A percentile compares a stretch with the other conserved stretches of the same genome.
Evolutionary conservation across 2,329 filamentous ascomycete genomes (phyloP).

Genomic region (Kalmusia sp.): DNA sequence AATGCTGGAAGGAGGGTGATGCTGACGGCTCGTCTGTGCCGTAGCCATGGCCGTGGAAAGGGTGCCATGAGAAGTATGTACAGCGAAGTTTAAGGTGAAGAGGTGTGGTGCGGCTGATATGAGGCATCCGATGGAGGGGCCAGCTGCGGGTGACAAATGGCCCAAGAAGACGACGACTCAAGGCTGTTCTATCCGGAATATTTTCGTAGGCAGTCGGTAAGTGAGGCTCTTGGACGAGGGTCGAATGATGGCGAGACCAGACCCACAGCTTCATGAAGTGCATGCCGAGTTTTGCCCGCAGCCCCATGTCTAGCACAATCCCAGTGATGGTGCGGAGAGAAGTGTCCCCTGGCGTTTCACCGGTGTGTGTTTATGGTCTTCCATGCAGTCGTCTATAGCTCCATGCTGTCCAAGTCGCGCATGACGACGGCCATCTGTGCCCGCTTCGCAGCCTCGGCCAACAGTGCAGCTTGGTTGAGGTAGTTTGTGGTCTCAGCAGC

Average conservation of each 20-base stretch:
- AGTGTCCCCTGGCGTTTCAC: background rate
- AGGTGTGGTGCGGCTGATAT: background rate
- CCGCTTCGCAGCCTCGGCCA: constrained; percentile 91
- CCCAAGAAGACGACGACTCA: background rate
- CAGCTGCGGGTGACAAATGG: background rate
- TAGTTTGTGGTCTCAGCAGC: constrained; percentile 64
- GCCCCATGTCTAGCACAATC: too few species aligned
- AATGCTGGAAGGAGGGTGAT: constrained; percentile 9
- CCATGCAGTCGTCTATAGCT: constrained; percentile 50
- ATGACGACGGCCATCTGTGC: constrained; percentile 90
- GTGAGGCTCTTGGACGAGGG: constrained; percentile 1
- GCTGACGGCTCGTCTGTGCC: background rate
- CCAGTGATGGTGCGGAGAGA: background rate
- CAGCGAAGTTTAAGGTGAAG: constrained; percentile 2
- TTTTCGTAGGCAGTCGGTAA: background rate
- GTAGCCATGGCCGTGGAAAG: constrained; percentile 2
- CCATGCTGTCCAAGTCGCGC: constrained; percentile 81
- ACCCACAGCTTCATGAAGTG: constrained; percentile 7
- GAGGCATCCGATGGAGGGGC: background rate
- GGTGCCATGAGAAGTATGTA: constrained; percentile 5
- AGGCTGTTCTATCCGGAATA: background rate
- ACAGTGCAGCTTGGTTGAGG: constrained; percentile 80
- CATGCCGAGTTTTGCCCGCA: constrained; percentile 15
- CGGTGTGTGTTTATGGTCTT: background rate
- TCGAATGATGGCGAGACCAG: background rate